Percentiles rank a stretch among this genome's conserved stretches.
phyloP scores from a whole-genome alignment of 345 rosid genomes.

The Boechera stricta region DNA sequence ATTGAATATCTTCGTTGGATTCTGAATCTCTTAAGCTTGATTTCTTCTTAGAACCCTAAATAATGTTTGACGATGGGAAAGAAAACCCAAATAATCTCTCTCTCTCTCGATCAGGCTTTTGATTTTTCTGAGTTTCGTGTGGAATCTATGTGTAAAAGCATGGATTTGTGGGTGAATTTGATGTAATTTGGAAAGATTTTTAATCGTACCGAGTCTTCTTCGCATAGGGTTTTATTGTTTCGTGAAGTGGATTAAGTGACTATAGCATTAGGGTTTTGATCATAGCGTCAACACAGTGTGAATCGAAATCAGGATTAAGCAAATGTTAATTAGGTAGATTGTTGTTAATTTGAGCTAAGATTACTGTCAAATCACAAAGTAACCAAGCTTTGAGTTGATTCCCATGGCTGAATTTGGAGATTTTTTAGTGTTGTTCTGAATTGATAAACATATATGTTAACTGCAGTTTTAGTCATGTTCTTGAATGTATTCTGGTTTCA shows the following conservation, averaged over 20 bases:
- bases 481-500: neutral
- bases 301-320: neutral
- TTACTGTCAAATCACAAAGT: neutral
- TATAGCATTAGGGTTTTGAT: neutral
- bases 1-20: neutral
- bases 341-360: neutral
- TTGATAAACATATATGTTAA: neutral
- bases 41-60: constrained; percentile 1
- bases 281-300: neutral
- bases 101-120: neutral
- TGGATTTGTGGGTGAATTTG: neutral
- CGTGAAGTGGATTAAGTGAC: neutral
- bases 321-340: neutral
- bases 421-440: neutral
- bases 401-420: neutral
- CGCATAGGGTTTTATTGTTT: neutral
- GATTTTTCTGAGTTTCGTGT: neutral
- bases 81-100: neutral
- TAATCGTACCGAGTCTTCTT: neutral
- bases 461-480: constrained; percentile 11
- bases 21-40: neutral
- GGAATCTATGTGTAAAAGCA: too few species aligned
- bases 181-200: neutral
- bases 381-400: neutral
- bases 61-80: neutral